A percentile compares a stretch with the other conserved stretches of the same genome.
Evolutionary conservation across 208 protist species (phyloP).

Genomic region (Trypanosoma rangeli): DNA sequence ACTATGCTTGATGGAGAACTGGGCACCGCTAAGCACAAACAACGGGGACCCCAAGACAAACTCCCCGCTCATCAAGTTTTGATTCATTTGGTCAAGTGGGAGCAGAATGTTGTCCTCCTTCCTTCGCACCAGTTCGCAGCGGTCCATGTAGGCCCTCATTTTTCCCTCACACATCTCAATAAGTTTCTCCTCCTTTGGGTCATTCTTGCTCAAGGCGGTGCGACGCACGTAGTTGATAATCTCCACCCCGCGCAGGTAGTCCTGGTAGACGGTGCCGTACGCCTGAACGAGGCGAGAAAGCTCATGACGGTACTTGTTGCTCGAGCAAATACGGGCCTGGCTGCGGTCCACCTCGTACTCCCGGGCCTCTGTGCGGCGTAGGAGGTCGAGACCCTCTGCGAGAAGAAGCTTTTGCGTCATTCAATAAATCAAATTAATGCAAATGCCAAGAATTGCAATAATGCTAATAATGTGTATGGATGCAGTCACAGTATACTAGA

Average conservation of each 20-base stretch:
- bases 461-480: neutral
- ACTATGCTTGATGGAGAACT: slow-evolving; percentile 46
- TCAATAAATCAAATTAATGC: neutral
- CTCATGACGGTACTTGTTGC: slow-evolving; percentile 43
- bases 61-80: slow-evolving; percentile 35
- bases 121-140: slow-evolving; percentile 56
- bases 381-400: slow-evolving; percentile 73
- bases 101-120: slow-evolving; percentile 77
- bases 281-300: slow-evolving; percentile 45
- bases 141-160: slow-evolving; percentile 75
- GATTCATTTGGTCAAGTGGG: slow-evolving; percentile 58
- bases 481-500: neutral
- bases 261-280: slow-evolving; percentile 57
- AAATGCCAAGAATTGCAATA: neutral
- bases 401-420: slow-evolving; percentile 82
- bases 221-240: slow-evolving; percentile 82
- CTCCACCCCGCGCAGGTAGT: slow-evolving; percentile 64
- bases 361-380: slow-evolving; percentile 64
- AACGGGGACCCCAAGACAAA: slow-evolving; percentile 45
- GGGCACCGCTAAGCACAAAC: slow-evolving; percentile 48
- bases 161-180: slow-evolving; percentile 62
- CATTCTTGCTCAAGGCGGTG: slow-evolving; percentile 30
- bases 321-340: slow-evolving; percentile 42
- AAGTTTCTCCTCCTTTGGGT: slow-evolving; percentile 44
- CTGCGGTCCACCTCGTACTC: slow-evolving; percentile 73